Base-by-base conservation (phyloP, 495 filamentous ascomycete genomes). In the Aspergillus egyptiacus region DNA sequence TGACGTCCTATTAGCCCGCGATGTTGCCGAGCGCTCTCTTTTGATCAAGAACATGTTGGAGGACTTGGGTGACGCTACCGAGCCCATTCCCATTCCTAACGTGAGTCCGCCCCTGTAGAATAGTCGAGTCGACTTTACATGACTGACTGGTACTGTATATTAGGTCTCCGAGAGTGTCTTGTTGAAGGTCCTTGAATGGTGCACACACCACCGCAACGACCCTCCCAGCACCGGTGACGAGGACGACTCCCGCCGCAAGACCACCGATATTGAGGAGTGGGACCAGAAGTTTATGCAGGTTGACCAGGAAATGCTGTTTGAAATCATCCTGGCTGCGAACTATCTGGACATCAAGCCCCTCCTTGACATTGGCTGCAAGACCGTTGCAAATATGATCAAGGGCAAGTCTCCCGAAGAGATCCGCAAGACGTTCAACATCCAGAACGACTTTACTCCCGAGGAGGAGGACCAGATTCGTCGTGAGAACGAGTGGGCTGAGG, bases 201-300 rank as follows among this genome's bases (percentile, higher is more conserved):
- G 93, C 67, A 79, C 82, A 55, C 89, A 97, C 61, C 93, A 98
- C 80, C 84, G 85, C 65, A 79, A 79, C 59, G 93, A 98, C 65
- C 87, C 93, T 35, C 78, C 82, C 14, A 74, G 80, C 32, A 74
- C 80, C 44, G 87, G 91, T 42, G 93, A 98, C 44, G 91, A 98
- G 51, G 85, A 89, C 55, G 93, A 98, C 62, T 86, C 79, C 30
- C 87, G 94, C 53, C 96, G 96, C 77, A 95, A 96, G 81, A 94
- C 89, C 0, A 96, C 93, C 17, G 93, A 97, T 43, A 98, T 98
- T 59, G 93, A 96, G 32, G 93, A 98, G 71, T 98, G 93, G 93
- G 93, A 98, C 58, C 93, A 96, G 68, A 98, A 98, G 66, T 98
- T 96, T 66, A 98, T 97, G 93, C 93, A 97, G 69, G 93, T 98